These are phyloP conservation scores for Apiospora saccharicola DNA, from an alignment of 2,329 filamentous ascomycete genomes.

Conservation along the genomic window DNA sequence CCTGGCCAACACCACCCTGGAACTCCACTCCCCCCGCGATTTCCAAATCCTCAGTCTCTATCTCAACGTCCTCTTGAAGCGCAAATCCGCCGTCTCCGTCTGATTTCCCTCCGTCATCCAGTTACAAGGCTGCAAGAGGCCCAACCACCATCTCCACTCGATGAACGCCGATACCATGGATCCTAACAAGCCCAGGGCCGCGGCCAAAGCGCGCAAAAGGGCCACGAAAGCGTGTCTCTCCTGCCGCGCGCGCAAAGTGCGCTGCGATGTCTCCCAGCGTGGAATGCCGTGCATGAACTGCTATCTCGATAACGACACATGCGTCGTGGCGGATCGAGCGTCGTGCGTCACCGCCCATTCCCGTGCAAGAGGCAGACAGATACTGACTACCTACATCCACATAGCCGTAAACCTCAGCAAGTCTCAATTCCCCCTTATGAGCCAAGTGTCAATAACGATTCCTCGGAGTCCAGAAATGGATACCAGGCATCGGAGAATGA, in stretches of 20 bases:
- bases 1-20: slow-evolving; percentile 16
- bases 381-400: neutral
- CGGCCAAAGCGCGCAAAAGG: slow-evolving; percentile 51
- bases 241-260: slow-evolving; percentile 59
- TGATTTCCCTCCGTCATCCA: neutral
- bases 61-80: slow-evolving; percentile 5
- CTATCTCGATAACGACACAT: slow-evolving; percentile 56
- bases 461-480: slow-evolving; percentile 7
- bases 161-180: slow-evolving; percentile 9
- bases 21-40: slow-evolving; percentile 20
- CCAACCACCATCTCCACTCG: neutral
- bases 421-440: slow-evolving; percentile 20
- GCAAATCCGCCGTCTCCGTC: neutral
- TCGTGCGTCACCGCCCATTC: slow-evolving; percentile 43
- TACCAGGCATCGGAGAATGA: neutral
- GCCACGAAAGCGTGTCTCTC: slow-evolving; percentile 59
- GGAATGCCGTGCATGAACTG: slow-evolving; percentile 61
- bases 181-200: slow-evolving; percentile 40
- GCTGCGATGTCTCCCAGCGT: slow-evolving; percentile 58
- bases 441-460: slow-evolving; percentile 2
- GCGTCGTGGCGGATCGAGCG: slow-evolving; percentile 49
- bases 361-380: neutral
- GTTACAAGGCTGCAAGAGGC: neutral
- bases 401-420: slow-evolving; percentile 22
- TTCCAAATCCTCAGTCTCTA: slow-evolving; percentile 1